phyloP scores from a whole-genome alignment of 345 rosid genomes.

The sweet orange (Citrus sinensis) region DNA sequence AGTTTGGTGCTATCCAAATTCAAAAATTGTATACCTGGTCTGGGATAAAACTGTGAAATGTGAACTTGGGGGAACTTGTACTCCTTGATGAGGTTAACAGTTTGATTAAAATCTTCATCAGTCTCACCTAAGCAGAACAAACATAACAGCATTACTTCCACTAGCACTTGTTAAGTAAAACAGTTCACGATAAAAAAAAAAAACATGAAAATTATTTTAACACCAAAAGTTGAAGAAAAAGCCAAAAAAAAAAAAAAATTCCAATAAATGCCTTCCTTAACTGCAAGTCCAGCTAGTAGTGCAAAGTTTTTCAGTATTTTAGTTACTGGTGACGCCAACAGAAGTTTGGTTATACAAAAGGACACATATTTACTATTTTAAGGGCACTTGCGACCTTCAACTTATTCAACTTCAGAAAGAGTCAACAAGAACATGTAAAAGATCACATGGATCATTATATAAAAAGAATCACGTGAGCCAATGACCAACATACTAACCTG shows the following conservation, averaged over 20 bases:
- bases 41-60: conserved; percentile 95
- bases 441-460: background rate
- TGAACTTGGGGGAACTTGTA: conserved; percentile 91
- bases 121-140: conserved; percentile 67
- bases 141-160: background rate
- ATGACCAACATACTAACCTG: conserved; percentile 50
- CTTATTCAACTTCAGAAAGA: background rate
- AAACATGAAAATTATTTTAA: background rate
- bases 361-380: background rate
- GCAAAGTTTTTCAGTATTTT: background rate
- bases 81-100: conserved; percentile 64
- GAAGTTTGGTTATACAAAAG: background rate
- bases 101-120: conserved; percentile 80
- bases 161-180: background rate
- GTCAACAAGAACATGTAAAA: background rate
- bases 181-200: background rate
- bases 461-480: background rate
- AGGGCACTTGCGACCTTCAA: background rate
- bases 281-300: background rate
- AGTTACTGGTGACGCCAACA: background rate
- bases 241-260: too few species aligned
- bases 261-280: background rate
- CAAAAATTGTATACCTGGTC: conserved; percentile 57
- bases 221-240: background rate
- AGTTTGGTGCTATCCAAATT: background rate